Evolutionary conservation across 805 yeast species (phyloP).

Genomic region (Candida endomychidarum): DNA sequence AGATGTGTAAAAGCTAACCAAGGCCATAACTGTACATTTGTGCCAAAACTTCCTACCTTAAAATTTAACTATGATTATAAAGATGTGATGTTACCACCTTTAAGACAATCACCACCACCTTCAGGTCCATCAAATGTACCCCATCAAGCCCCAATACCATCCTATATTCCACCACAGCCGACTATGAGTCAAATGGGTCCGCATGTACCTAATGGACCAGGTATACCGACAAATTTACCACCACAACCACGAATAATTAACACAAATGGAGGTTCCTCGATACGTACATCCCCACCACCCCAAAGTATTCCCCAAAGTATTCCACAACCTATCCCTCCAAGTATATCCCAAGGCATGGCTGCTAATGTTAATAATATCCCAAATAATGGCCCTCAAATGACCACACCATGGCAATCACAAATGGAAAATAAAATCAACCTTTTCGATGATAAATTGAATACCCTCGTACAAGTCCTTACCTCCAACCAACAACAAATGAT

Average conservation of each 20-base stretch:
- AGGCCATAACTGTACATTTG: slow-evolving; percentile 51
- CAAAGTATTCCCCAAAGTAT: background rate
- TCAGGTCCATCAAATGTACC: background rate
- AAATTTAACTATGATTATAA: slow-evolving; percentile 17
- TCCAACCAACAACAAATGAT: slow-evolving; percentile 30
- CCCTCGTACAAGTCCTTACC: slow-evolving; percentile 35
- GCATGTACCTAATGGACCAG: background rate
- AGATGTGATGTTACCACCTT: slow-evolving; percentile 17
- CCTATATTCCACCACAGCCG: background rate
- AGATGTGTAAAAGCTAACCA: slow-evolving; percentile 53
- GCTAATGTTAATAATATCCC: no score
- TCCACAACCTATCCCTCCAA: background rate
- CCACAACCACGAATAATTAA: background rate
- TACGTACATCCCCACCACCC: background rate
- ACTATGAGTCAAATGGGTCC: background rate
- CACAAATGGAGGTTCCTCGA: no score
- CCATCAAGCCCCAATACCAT: background rate
- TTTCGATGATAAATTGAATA: slow-evolving; percentile 39
- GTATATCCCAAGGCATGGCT: slow-evolving; percentile 1
- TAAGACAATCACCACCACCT: slow-evolving; percentile 5
- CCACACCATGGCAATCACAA: slow-evolving; percentile 29
- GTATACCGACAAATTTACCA: background rate
- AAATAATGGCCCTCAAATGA: background rate
- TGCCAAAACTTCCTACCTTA: slow-evolving; percentile 49
- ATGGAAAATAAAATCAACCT: slow-evolving; percentile 35